Base-by-base conservation (phyloP, 768 basidiomycete genomes). In the Suillus cothurnatus region DNA sequence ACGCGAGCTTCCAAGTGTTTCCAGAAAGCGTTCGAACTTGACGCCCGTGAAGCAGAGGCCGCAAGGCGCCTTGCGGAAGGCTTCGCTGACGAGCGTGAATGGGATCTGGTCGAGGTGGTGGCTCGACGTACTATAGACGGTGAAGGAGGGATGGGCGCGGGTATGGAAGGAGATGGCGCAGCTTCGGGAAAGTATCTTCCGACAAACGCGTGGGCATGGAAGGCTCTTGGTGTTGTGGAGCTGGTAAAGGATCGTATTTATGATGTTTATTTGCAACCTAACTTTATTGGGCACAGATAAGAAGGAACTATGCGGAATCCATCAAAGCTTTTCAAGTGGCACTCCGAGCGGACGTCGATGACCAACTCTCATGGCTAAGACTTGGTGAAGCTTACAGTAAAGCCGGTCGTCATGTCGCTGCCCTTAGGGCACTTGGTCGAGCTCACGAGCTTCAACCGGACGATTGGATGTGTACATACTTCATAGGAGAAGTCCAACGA, bases 11-110 rank as follows among this genome's bases (percentile, higher is more conserved):
- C 93, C 4, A 96, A 95, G 74, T 99, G 97, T 74, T 98, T 97
- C 77, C 95, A 99, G 71, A 98, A 97, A 72, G 97, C 97, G 0
- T 98, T 99, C 71, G 97, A 99, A 75, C 86, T 99, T 6, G 97
- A 99, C 78, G 85, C 95, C 2, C 85, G 91, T 19, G 94, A 99
- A 77, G 88, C 84, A 14, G 87, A 91, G 26, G 95, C 97, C 1
- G 97, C 97, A 0, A 83, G 85, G 61, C 83, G 88, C 64, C 83
- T 99, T 4, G 95, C 94, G 0, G 87, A 91, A 69, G 91, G 93
- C 3, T 98, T 98, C 75, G 95, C 96, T 0, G 89, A 95, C 63
- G 93, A 97, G 67, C 84, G 87, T 61, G 97, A 97, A 73, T 99
- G 97, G 97, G 92, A 95, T 72, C 82, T 97, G 7, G 96, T 97